Evolutionary conservation across 371 early-diverging fungal genomes (phyloP).

Genomic region (Mortierella sp.): DNA sequence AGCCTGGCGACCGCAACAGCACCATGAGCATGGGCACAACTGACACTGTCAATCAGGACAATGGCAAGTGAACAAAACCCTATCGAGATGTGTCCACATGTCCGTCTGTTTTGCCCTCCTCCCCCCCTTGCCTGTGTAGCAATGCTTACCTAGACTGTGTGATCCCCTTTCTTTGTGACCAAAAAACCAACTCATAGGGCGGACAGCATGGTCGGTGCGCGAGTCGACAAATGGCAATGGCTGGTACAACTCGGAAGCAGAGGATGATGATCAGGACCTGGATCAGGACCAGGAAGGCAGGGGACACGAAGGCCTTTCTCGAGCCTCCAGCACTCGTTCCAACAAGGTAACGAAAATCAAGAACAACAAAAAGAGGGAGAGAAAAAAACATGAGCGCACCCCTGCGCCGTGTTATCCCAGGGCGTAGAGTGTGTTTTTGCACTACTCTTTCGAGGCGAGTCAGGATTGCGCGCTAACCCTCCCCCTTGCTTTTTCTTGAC

Average conservation of each 20-base stretch:
- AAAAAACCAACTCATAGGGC: conserved; percentile 14
- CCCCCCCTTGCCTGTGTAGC: no score
- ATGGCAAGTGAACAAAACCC: no score
- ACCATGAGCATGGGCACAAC: conserved; percentile 25
- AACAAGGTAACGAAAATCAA: conserved; percentile 31
- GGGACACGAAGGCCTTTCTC: conserved; percentile 21
- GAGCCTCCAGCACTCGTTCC: conserved; percentile 46
- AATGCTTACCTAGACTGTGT: no score
- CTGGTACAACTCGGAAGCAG: conserved; percentile 52
- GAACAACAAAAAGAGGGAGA: no score
- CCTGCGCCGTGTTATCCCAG: no score
- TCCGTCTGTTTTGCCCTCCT: no score
- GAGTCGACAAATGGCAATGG: conserved; percentile 52
- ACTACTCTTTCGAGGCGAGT: not conserved
- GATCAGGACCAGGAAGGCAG: conserved; percentile 28
- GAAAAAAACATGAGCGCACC: no score
- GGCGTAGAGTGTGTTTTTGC: not conserved
- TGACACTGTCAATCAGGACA: conserved; percentile 36
- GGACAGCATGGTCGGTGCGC: conserved; percentile 47
- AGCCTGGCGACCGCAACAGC: conserved; percentile 48
- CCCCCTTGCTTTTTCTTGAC: not conserved
- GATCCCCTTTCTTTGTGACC: not conserved
- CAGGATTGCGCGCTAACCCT: not conserved
- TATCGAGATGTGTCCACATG: no score
- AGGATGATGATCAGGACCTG: conserved; percentile 48